These are phyloP conservation scores for Exophiala sp. DNA, from an alignment of 2,329 filamentous ascomycete species.

Conservation along the genomic window DNA sequence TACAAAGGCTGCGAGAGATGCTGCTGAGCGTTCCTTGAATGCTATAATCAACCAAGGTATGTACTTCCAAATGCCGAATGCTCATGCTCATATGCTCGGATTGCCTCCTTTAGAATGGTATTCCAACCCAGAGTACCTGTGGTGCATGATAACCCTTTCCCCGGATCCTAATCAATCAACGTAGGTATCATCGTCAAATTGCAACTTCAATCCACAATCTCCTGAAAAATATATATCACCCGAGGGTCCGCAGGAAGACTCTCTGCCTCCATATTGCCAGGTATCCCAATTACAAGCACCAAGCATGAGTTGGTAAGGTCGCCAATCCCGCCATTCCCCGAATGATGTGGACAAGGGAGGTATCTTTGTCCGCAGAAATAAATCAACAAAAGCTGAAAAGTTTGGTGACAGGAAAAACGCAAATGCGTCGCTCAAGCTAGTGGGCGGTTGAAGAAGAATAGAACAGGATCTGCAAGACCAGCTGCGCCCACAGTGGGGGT, in stretches of 20 bases:
- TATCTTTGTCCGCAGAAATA: background rate
- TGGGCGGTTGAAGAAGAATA: background rate
- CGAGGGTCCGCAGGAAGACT: background rate
- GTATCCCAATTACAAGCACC: background rate
- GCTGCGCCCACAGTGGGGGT: conserved; percentile 18
- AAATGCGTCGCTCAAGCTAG: conserved; percentile 4
- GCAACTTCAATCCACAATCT: conserved; percentile 11
- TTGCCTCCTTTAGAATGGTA: no score
- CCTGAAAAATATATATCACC: conserved; percentile 1
- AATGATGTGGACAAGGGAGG: conserved; percentile 14
- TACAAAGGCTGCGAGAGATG: no score
- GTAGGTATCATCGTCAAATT: conserved; percentile 18
- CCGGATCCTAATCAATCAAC: no score
- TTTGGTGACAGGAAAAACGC: conserved; percentile 6
- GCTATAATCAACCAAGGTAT: no score
- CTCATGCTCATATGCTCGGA: background rate
- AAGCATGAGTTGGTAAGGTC: conserved; percentile 2
- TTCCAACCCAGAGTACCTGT: no score
- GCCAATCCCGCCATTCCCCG: conserved; percentile 18
- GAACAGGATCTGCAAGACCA: conserved; percentile 16
- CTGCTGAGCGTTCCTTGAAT: no score
- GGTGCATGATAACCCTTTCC: no score
- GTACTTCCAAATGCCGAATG: background rate
- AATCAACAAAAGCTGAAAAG: background rate
- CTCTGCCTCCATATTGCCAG: background rate